These are phyloP conservation scores for Fraxinus baroniana DNA, from an alignment of 305 asterid species.

Conservation along the genomic window DNA sequence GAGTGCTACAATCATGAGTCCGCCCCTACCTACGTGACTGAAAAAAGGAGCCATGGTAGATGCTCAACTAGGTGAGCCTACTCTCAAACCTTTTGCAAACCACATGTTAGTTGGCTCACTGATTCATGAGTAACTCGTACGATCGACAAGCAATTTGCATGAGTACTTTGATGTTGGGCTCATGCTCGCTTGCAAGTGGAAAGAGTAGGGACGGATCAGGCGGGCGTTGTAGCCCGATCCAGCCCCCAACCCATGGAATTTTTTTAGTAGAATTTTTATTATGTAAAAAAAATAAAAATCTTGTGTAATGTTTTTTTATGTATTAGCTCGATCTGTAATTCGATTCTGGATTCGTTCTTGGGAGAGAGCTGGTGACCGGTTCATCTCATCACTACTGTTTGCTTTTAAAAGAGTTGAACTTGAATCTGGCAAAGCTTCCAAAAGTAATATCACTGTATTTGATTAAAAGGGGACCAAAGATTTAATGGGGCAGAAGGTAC, in stretches of 20 bases:
- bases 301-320: too few species aligned
- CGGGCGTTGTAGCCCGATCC: too few species aligned
- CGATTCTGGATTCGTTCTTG: too few species aligned
- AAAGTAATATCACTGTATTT: background rate
- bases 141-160: too few species aligned
- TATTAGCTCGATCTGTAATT: too few species aligned
- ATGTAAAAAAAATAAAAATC: too few species aligned
- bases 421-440: background rate
- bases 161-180: background rate
- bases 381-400: background rate
- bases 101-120: too few species aligned
- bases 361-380: background rate
- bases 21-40: background rate
- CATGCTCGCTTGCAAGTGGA: background rate
- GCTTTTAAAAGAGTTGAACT: background rate
- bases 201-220: background rate
- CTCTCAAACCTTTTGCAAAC: too few species aligned
- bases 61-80: background rate
- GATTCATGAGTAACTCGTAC: too few species aligned
- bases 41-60: background rate
- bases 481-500: slow-evolving; percentile 21
- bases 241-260: too few species aligned
- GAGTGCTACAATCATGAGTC: too few species aligned
- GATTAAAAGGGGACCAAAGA: slow-evolving; percentile 17
- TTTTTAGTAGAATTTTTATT: too few species aligned